Base-by-base conservation (phyloP, 2,329 filamentous ascomycete species). In the Cordyceps militaris region DNA sequence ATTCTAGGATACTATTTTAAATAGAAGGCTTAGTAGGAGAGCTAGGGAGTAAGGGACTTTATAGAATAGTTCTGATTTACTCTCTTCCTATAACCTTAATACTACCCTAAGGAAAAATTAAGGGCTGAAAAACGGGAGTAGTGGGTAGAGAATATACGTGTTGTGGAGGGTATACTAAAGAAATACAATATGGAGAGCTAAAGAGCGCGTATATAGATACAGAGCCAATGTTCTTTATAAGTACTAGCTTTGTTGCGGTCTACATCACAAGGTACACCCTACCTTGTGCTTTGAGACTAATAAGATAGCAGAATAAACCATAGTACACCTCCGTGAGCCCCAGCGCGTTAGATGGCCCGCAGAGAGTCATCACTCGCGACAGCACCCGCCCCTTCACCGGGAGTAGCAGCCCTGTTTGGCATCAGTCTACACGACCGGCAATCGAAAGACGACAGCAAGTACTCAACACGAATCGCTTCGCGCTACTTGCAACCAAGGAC, bases 1-100 rank as follows among this genome's bases (percentile, higher is more conserved):
- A 16, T 62, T 62, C 52, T 62, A 56, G 61, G 59, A 52, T 32
- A 30, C 59, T 19, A 62, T 62, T 54, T 51, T 9, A 34, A 61
- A 3, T 62, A 59, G 61, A 61, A 59, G 61, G 34, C 16, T 4
- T 48, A 44, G n/a, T 56, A 43, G 23, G 49, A 59, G 56, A 59
- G 46, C 52, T 30, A 56, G 40, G 43, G 32, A 23, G 55, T 52
- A 34, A 23, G 42, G 53, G 46, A 38, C n/a, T 62, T 61, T 43
- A 38, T 59, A 51, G 56, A 61, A 34, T 62, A 56, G 61, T 62
- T 61, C 28, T 36, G 52, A 26, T 62, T 62, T 57, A 51, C 30
- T 46, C 51, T 61, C 26, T 62, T 62, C 19, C 24, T 62, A 28
- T 28, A 57, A 42, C 59, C 61, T 21, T 44, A 62, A 55, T 57